Conservation (phyloP, 2,329 filamentous ascomycete species). For the Fusarium annulatum region DNA sequence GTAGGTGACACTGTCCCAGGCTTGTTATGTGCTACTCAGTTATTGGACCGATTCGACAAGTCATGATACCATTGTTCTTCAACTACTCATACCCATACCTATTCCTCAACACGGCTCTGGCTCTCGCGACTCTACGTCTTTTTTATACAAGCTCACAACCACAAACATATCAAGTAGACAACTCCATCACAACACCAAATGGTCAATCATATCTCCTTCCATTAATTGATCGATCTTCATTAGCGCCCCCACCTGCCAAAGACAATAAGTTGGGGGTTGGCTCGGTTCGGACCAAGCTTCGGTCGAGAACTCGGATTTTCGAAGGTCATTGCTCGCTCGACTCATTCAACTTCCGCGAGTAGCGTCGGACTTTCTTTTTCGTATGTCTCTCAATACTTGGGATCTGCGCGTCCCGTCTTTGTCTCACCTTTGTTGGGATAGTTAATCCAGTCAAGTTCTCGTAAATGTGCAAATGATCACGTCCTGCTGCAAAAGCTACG, state of each 20-base stretch:
- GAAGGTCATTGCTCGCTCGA: constrained; percentile 2
- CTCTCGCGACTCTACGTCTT: neutral
- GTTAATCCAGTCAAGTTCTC: neutral
- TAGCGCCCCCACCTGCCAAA: constrained; percentile 6
- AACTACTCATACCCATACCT: neutral
- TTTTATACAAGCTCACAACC: neutral
- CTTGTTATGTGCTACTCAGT: neutral
- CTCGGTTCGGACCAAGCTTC: constrained; percentile 24
- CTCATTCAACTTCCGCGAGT: neutral
- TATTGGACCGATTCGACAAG: neutral
- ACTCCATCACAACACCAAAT: constrained; percentile 1
- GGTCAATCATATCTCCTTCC: neutral
- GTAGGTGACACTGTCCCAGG: neutral
- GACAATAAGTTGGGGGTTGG: constrained; percentile 12
- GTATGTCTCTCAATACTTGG: neutral
- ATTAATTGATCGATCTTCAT: constrained; percentile 2
- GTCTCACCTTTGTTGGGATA: neutral
- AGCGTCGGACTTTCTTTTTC: constrained; percentile 13
- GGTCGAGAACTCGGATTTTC: constrained; percentile 32
- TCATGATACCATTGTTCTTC: neutral
- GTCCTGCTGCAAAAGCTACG: neutral
- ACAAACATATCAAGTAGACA: neutral
- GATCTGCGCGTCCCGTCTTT: constrained; percentile 1
- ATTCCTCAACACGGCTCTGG: neutral
- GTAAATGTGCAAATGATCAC: constrained; percentile 17